phyloP scores from a whole-genome alignment of 1,284 basidiomycete genomes.

The Neolentinus lepideus region DNA sequence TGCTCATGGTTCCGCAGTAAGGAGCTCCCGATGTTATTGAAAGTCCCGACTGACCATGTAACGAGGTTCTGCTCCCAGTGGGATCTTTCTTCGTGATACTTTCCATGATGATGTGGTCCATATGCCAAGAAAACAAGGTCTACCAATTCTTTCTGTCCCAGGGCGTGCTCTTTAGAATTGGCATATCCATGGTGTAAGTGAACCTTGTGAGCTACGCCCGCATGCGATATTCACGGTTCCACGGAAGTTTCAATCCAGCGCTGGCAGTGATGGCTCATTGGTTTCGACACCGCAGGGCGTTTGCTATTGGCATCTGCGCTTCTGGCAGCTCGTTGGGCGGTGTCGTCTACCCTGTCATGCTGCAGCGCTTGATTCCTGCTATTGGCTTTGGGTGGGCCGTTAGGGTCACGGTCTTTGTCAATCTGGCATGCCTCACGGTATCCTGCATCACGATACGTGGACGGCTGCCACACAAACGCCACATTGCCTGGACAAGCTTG shows the following conservation, averaged over 20 bases:
- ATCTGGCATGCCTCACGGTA: constrained; percentile 20
- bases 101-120: constrained; percentile 29
- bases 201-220: not conserved
- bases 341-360: constrained; percentile 59
- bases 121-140: constrained; percentile 24
- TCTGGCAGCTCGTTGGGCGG: constrained; percentile 41
- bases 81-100: constrained; percentile 25
- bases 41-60: constrained; percentile 1
- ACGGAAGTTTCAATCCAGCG: constrained; percentile 21
- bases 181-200: constrained; percentile 27
- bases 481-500: constrained; percentile 15
- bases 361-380: constrained; percentile 45
- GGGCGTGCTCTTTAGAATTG: constrained; percentile 27
- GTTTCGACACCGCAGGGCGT: constrained; percentile 47
- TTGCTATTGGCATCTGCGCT: constrained; percentile 42
- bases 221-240: constrained; percentile 2
- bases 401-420: constrained; percentile 26
- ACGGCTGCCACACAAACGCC: constrained; percentile 13
- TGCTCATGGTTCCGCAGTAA: constrained; percentile 20
- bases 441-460: constrained; percentile 21
- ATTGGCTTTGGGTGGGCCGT: constrained; percentile 61
- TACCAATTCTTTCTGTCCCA: constrained; percentile 32
- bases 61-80: constrained; percentile 21
- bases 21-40: not conserved
- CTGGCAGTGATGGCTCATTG: constrained; percentile 35